phyloP scores from a whole-genome alignment of 257 asterid genomes.

The Avicennia marina region DNA sequence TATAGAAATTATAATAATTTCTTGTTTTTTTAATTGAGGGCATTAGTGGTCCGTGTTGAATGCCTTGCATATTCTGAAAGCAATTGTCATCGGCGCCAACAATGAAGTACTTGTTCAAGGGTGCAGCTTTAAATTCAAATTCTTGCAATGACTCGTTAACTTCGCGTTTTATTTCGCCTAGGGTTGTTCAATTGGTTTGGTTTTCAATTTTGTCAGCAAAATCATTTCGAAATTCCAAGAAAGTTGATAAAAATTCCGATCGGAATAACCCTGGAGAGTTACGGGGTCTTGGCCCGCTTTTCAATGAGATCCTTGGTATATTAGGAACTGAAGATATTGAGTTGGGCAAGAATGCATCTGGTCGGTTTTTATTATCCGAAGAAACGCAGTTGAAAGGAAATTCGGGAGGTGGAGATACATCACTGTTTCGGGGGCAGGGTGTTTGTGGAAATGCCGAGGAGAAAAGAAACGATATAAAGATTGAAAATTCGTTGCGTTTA shows the following conservation, averaged over 20 bases:
- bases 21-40: no score
- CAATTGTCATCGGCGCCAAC: neutral
- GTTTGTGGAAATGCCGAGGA: constrained; percentile 59
- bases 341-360: constrained; percentile 18
- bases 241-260: constrained; percentile 15
- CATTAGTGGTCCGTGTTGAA: no score
- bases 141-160: constrained; percentile 12
- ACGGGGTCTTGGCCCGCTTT: constrained; percentile 40
- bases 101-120: constrained; percentile 32
- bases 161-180: constrained; percentile 15
- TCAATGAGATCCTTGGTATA: constrained; percentile 65
- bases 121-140: constrained; percentile 21
- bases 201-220: constrained; percentile 30
- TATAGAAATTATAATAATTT: no score
- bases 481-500: constrained; percentile 10
- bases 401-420: neutral
- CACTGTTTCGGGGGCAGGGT: constrained; percentile 21
- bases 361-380: constrained; percentile 18
- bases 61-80: no score
- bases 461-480: constrained; percentile 14
- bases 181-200: constrained; percentile 22
- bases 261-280: constrained; percentile 20
- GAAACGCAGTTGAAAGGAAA: constrained; percentile 16
- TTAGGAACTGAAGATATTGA: constrained; percentile 38
- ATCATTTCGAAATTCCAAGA: constrained; percentile 24